Evolutionary conservation across 108 stramenopile species (phyloP).

Genomic region (Nannochloropsis granulata): DNA sequence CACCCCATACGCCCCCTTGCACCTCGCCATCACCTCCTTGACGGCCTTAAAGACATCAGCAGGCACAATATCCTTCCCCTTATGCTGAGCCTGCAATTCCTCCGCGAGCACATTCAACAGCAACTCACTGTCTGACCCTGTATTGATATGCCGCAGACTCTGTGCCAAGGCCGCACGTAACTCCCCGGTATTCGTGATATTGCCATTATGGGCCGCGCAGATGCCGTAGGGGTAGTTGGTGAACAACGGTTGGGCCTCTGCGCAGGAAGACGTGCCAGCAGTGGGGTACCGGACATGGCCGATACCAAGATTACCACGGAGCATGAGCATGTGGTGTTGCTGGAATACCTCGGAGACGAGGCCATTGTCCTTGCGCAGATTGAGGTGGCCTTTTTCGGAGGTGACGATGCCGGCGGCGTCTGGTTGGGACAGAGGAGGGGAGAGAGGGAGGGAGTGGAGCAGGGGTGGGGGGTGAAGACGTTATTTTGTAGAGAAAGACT

Average conservation of each 20-base stretch:
- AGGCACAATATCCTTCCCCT: slow-evolving; percentile 13
- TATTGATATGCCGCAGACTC: slow-evolving; percentile 72
- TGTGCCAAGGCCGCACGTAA: slow-evolving; percentile 12
- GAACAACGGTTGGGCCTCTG: slow-evolving; percentile 70
- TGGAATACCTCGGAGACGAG: slow-evolving; percentile 92
- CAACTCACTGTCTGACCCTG: slow-evolving; percentile 89
- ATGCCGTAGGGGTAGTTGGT: slow-evolving; percentile 95
- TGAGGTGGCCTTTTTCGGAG: slow-evolving; percentile 41
- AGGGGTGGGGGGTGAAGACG: too few relatives aligned
- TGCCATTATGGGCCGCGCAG: slow-evolving; percentile 95
- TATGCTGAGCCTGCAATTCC: slow-evolving; percentile 41
- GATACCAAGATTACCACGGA: slow-evolving; percentile 71
- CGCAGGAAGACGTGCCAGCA: slow-evolving; percentile 47
- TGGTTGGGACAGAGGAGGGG: not conserved
- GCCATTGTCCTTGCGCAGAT: slow-evolving; percentile 81
- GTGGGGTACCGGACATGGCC: slow-evolving; percentile 97
- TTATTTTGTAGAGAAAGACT: too few relatives aligned
- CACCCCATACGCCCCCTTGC: slow-evolving; percentile 85
- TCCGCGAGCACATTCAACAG: slow-evolving; percentile 91
- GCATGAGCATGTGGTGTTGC: slow-evolving; percentile 74
- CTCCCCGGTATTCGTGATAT: slow-evolving; percentile 72
- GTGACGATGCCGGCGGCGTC: slow-evolving; percentile 73
- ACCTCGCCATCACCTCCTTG: slow-evolving; percentile 52
- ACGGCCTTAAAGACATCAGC: slow-evolving; percentile 39
- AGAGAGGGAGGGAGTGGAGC: not conserved